Evolutionary conservation across 148 eudicot genomes (phyloP).

Genomic region (Rhododendron griersonianum): DNA sequence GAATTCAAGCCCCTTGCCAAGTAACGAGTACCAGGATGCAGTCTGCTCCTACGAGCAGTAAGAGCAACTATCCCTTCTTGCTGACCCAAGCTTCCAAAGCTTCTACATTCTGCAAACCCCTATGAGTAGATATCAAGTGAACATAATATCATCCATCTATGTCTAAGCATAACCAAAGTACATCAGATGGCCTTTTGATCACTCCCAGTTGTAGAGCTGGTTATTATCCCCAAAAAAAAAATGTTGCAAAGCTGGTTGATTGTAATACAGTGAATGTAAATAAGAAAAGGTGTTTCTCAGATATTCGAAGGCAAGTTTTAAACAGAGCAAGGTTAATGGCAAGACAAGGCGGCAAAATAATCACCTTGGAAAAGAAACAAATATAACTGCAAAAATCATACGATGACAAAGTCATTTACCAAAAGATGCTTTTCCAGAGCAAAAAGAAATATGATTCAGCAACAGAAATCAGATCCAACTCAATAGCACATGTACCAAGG

Average conservation of each 20-base stretch:
- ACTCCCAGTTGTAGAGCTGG: background rate
- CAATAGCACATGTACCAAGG: background rate
- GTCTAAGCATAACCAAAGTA: conserved; percentile 11
- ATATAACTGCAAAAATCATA: background rate
- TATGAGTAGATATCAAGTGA: conserved; percentile 35
- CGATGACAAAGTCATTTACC: background rate
- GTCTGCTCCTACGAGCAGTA: conserved; percentile 93
- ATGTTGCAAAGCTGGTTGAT: background rate
- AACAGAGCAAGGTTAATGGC: background rate
- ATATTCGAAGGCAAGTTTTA: background rate
- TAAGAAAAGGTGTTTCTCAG: background rate
- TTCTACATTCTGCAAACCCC: conserved; percentile 93
- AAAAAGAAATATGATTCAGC: background rate
- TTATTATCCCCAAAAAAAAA: too few relatives aligned
- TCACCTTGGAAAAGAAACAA: background rate
- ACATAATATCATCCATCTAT: conserved; percentile 8
- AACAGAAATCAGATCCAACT: background rate
- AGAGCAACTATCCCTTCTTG: conserved; percentile 93
- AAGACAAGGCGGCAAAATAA: background rate
- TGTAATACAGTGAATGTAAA: background rate
- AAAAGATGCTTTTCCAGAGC: background rate
- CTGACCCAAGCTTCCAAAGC: conserved; percentile 96
- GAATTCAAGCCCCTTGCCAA: conserved; percentile 95
- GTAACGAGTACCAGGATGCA: conserved; percentile 99
- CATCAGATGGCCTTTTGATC: conserved; percentile 4